Percentiles rank a stretch among this genome's conserved stretches.
Conservation (phyloP, 257 asterid genomes). For the Przewalskia tangutica region DNA sequence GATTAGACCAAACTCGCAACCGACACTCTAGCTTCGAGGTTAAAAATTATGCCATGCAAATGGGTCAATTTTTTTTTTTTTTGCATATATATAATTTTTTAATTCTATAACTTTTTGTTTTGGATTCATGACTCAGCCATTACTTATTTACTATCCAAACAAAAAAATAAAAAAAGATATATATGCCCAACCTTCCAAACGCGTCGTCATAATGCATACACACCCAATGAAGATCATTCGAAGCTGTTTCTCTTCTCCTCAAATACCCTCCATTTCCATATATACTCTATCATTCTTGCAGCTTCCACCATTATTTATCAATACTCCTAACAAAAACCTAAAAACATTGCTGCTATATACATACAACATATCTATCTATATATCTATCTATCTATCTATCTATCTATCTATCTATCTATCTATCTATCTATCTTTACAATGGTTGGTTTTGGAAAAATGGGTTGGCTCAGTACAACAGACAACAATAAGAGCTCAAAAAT, state of each 20-base stretch:
- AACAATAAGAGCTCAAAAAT: not conserved
- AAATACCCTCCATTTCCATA: not conserved
- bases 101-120: not conserved
- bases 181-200: constrained; percentile 6
- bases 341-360: not conserved
- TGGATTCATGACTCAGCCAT: not conserved
- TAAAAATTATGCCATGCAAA: too few species aligned
- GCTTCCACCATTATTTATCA: not conserved
- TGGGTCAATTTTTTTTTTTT: too few species aligned
- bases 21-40: too few species aligned
- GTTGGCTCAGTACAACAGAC: constrained; percentile 21
- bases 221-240: not conserved
- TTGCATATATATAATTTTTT: too few species aligned
- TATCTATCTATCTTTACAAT: not conserved
- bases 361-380: not conserved
- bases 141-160: not conserved
- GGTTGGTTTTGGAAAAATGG: constrained; percentile 34
- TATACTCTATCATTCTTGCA: not conserved
- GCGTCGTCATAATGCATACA: constrained; percentile 6
- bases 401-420: not conserved
- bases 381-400: not conserved
- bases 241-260: not conserved
- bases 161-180: not conserved
- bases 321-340: not conserved
- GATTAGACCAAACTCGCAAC: too few species aligned